phyloP scores from a whole-genome alignment of 2,329 filamentous ascomycete genomes.

The Penicillium sp. region DNA sequence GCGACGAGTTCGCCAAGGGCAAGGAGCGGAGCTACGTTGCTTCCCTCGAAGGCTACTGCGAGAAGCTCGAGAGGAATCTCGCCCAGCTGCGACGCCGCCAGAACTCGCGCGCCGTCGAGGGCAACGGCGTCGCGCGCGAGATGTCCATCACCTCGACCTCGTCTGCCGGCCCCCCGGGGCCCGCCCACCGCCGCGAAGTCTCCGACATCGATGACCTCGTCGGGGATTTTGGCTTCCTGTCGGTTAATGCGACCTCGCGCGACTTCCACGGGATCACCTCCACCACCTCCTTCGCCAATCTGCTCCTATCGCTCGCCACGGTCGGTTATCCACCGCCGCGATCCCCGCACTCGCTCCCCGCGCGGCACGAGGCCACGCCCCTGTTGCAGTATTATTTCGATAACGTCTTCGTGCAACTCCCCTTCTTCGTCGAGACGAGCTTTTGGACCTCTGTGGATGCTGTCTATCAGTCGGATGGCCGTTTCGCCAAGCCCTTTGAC shows the following conservation, averaged over 20 bases:
- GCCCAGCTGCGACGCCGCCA: conserved; percentile 42
- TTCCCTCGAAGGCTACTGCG: conserved; percentile 85
- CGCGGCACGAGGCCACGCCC: conserved; percentile 63
- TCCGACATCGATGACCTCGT: conserved; percentile 88
- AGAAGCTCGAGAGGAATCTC: conserved; percentile 79
- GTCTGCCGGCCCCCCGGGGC: conserved; percentile 25
- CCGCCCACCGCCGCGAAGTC: conserved; percentile 62
- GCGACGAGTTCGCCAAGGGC: conserved; percentile 91
- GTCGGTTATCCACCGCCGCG: conserved; percentile 68
- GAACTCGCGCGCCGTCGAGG: conserved; percentile 26
- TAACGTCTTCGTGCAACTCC: conserved; percentile 75
- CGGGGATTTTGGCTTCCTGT: conserved; percentile 90
- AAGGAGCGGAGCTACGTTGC: conserved; percentile 97
- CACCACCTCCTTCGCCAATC: conserved; percentile 86
- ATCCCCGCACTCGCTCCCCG: conserved; percentile 56
- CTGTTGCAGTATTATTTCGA: conserved; percentile 81
- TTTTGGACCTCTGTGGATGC: conserved; percentile 77
- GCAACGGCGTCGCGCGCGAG: conserved; percentile 30
- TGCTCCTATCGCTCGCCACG: conserved; percentile 78
- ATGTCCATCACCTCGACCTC: conserved; percentile 38
- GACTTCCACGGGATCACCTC: conserved; percentile 87
- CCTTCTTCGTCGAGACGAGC: conserved; percentile 75
- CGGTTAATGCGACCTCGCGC: conserved; percentile 88
- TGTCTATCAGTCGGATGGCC: conserved; percentile 69
- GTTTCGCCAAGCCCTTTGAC: conserved; percentile 64